Evolutionary conservation across 2,329 filamentous ascomycete species (phyloP), one percentile per base, ranked within the genome.

Genomic region (Falciphora oryzae): DNA sequence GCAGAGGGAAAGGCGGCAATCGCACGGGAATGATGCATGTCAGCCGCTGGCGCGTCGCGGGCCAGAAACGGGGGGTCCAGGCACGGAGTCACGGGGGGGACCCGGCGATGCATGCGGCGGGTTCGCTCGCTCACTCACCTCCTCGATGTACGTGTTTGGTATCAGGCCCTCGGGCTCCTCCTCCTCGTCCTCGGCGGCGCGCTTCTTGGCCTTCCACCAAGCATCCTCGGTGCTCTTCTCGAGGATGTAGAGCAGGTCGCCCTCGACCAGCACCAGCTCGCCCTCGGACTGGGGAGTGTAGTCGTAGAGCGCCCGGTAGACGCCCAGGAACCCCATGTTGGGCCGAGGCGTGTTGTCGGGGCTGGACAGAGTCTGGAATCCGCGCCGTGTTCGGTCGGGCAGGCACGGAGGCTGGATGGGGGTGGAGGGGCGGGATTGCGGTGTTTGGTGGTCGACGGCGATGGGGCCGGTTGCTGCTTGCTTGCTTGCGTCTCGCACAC

Each of bases 171-270:
- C 87, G 3, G 93, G 93, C 77, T 97, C 93, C 58, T 97, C 93
- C 57, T 96, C 93, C 58, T 96, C 93, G 53, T 93, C 91, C 31
- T 81, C 84, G 38, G 85, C 85, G 68, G 93, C 92, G 79, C 89
- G 92, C 83, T 96, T 97, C 82, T 96, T 97, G 61, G 91, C 92
- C 76, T 89, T 95, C 95, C 95, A 98, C 95, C 95, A 98, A 74
- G 92, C 78, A 88, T 87, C 84, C 44, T 91, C 88, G 62, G 79
- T 75, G 68, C 87, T 90, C 80, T 96, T 96, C 72, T 67, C 65
- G 57, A 71, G 68, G 10, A 71, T 53, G 62, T 68, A 71, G 4
- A 71, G 68, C 35, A 71, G 65, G 31, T 67, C 65, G 62, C 69
- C 69, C 35, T 71, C 69, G 18, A 65, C 31, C 35, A 71, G 66